phyloP scores from a whole-genome alignment of 441 rosid species.

The Breynia disticha region DNA sequence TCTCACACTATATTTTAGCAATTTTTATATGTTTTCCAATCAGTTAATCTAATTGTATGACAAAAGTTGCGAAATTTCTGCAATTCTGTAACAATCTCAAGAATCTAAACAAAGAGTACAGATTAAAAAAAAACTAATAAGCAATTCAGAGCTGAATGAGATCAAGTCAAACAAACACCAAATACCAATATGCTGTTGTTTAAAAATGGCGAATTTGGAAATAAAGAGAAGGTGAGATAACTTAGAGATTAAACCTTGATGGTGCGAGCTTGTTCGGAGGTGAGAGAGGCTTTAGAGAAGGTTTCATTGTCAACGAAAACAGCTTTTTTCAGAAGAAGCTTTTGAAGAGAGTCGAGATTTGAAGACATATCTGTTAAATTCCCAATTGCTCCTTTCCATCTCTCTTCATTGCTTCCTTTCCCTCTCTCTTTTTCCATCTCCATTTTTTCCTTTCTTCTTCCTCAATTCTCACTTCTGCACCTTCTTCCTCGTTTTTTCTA shows the following conservation, averaged over 20 bases:
- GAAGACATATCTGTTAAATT: slow-evolving; percentile 78
- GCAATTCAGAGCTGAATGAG: too few species aligned
- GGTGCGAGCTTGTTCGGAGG: slow-evolving; percentile 79
- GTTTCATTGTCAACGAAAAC: slow-evolving; percentile 91
- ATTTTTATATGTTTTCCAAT: too few species aligned
- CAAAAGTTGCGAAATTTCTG: too few species aligned
- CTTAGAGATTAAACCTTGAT: slow-evolving; percentile 48
- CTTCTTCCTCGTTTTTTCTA: background rate
- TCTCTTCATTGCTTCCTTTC: slow-evolving; percentile 60
- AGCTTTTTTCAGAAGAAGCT: slow-evolving; percentile 75
- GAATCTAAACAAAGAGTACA: too few species aligned
- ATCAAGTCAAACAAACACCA: too few species aligned
- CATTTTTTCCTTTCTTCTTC: background rate
- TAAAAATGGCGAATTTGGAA: too few species aligned
- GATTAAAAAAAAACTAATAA: too few species aligned
- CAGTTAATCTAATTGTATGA: too few species aligned
- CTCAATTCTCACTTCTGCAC: background rate
- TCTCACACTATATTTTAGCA: too few species aligned
- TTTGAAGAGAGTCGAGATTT: slow-evolving; percentile 87
- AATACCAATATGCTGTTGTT: too few species aligned
- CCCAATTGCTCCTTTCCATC: slow-evolving; percentile 78
- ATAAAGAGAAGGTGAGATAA: too few species aligned
- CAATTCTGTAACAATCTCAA: too few species aligned
- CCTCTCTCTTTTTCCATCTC: slow-evolving; percentile 43
- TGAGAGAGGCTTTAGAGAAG: slow-evolving; percentile 73